Base-by-base conservation (phyloP, 1,139 yeast genomes). In the Insectozyma bohioensis region DNA sequence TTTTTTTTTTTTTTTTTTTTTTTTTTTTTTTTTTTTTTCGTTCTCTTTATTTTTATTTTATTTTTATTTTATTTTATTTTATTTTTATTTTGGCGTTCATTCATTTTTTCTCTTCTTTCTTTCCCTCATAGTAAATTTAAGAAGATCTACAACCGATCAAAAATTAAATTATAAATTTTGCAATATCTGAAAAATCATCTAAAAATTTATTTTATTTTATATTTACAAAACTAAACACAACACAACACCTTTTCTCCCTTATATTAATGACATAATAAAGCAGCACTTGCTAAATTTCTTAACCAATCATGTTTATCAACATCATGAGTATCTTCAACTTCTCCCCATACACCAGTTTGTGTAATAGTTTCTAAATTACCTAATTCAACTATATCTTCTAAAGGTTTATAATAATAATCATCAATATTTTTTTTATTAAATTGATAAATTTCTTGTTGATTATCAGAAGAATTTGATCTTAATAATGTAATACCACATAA, bases 271-370 rank as follows among this genome's bases (percentile, higher is more conserved):
- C 56, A 47, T 20, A 84, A 58, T 36, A 87, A 61, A n/a, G 88
- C 84, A 21, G 95, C 94, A 46, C 90, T 75, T 20, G 92, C 78
- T 33, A 92, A 70, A 48, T 80, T 81, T 58, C 97, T 77, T 46
- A 86, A 69, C 56, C 95, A 73, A 46, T 92, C 97, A 29, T 80
- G 95, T 56, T 83, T 83, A 51, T 87, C 95, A 12, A 92, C 97
- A 56, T 92, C 98, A 54, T 92, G 98, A 4, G 97, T 88, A 52
- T 92, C 98, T 62, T 92, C 98, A 15, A 92, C 97, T 58, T 92
- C 97, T 24, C 98, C 98, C 98, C 98, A 92, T 51, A 80, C 75
- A 24, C 77, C 79, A 17, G 95, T 85, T 59, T 92, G 98, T 58
- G 76, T 77, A 31, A 82, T 80, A 5, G 83, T 82, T 54, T 92